Evolutionary conservation across 768 basidiomycete species (phyloP).

Genomic region (Rhizopogon roseolus): DNA sequence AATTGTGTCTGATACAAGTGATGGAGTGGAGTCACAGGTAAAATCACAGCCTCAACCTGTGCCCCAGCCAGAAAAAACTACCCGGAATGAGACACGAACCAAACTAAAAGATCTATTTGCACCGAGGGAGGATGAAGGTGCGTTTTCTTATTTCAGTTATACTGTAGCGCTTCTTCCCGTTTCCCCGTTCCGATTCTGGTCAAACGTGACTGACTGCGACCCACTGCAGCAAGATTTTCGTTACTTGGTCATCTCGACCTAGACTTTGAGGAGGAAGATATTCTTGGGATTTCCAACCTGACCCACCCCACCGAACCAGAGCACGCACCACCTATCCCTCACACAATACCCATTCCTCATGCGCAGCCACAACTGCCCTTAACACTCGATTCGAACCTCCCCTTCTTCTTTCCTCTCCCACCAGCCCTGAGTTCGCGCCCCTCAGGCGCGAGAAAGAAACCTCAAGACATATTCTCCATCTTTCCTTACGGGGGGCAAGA

Average conservation of each 20-base stretch:
- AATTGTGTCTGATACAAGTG: not conserved
- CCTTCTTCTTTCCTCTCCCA: slow-evolving; percentile 60
- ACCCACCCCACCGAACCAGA: slow-evolving; percentile 9
- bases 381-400: slow-evolving; percentile 46
- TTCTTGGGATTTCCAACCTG: slow-evolving; percentile 25
- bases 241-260: slow-evolving; percentile 71
- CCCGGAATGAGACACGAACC: slow-evolving; percentile 7
- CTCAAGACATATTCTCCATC: slow-evolving; percentile 17
- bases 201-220: not conserved
- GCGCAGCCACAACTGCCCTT: slow-evolving; percentile 15
- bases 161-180: no score
- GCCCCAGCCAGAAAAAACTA: not conserved
- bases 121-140: slow-evolving; percentile 63
- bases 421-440: slow-evolving; percentile 17
- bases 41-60: not conserved
- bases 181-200: not conserved
- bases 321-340: not conserved
- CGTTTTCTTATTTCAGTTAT: slow-evolving; percentile 9
- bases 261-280: slow-evolving; percentile 63
- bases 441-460: slow-evolving; percentile 9
- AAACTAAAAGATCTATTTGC: slow-evolving; percentile 73
- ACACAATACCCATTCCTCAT: slow-evolving; percentile 2
- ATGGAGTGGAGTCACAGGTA: not conserved
- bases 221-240: slow-evolving; percentile 56
- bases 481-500: slow-evolving; percentile 37